Evolutionary conservation across 1,139 yeast genomes (phyloP), one percentile per base, ranked within the genome.

Genomic region (Diutina scorzettiae): DNA sequence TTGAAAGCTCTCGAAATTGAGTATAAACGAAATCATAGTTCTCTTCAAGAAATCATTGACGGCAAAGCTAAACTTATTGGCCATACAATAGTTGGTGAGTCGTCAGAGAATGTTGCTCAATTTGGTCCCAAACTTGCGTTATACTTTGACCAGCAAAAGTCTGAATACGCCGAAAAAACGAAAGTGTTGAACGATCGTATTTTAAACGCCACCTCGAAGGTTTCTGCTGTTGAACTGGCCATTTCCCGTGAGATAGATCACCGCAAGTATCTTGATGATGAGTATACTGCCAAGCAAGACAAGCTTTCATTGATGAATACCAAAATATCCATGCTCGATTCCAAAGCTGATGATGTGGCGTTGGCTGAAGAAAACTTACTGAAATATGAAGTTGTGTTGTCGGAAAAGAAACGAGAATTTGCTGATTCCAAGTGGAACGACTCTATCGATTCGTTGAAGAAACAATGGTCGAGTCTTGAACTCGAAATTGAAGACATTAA

Each of bases 401-500:
- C 19, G 11, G 39, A 34, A n/a, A 21, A 23, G 29, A 21, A 23
- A 12, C 27, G 23, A 14, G 28, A 21, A 6, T 23, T 34, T 14
- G 3, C 16, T 9, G 7, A 16, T 14, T 7, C n/a, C 4, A n/a
- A 34, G 6, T 34, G 16, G 27, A 28, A 34, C 17, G 24, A 23
- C 3, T 14, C 23, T 5, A 23, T 34, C 19, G 29, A 23, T 6
- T n/a, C 7, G 3, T 16, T 34, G 7, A 34, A 34, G 17, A 23
- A 34, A 17, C 16, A 34, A 14, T 34, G 39, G 39, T 12, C 17
- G 6, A 19, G 16, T 7, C 5, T 23, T 9, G 39, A 34, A 9
- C 19, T 34, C n/a, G 25, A 34, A 7, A 14, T 34, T 8, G 39
- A 34, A 6, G 39, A 34, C 9, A 14, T 34, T n/a, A 34, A 34